Base-by-base conservation (phyloP, 2,329 filamentous ascomycete species). In the Tolypocladium cylindrosporum region DNA sequence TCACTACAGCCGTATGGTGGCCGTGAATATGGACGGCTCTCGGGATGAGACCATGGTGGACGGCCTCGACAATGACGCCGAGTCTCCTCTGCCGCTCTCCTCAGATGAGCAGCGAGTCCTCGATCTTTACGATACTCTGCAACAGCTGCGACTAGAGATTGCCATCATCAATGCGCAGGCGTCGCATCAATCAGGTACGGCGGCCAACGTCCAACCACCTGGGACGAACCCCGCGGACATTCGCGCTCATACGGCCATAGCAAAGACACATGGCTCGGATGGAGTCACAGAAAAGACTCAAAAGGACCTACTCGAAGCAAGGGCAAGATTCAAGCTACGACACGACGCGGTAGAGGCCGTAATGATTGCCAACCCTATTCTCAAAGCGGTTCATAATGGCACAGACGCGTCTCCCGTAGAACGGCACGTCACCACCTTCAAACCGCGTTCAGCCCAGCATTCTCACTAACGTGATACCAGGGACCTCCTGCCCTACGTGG, bases 361-460 rank as follows among this genome's bases (percentile, higher is more conserved):
- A 56, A 72, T 94, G 63, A 83, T 84, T 64, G 85, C 86, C 58
- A 87, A 90, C 65, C 90, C 91, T 9, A 85, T 89, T 45, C 75
- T 95, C 58, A 90, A 89, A 66, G 87, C 90, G 8, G 84, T 93
- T 43, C 89, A 95, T 69, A 76, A 82, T 60, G 85, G 85, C 50
- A 82, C 81, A 14, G 79, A 83, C 60, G 81, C 84, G 21, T 82
- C 84, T 2, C 81, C 83, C 51, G 77, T 86, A 56, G 89, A 94
- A 72, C 82, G 84, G 89, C 90, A 78, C 43, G 71, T 60, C 19
- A 34, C 4, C 31, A 16, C 13, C n/a, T 8, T 13, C 37, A n/a
- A 27, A 45, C 27, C 16, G 50, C 40, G 27, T n/a, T 34, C 31
- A 11, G 8, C 19, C 41, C 19, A 37, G 13, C 19, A 42, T 19